Percentiles rank a stretch among this genome's conserved stretches.
Conservation (phyloP, 2,329 filamentous ascomycete species). For the Colletotrichum tanaceti region DNA sequence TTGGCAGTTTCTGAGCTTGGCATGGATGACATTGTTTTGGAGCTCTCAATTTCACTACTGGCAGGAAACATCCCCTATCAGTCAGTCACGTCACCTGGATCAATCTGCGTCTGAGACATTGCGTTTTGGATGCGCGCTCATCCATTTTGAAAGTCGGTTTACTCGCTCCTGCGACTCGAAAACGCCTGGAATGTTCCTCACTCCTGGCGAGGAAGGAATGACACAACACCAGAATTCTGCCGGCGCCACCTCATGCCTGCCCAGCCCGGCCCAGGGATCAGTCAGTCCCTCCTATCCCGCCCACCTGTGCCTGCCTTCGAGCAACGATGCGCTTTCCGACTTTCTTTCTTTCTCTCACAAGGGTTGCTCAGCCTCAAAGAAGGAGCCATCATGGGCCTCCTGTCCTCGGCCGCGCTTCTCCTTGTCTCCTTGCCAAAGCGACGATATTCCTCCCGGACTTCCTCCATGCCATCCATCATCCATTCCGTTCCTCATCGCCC, state of each 20-base stretch:
- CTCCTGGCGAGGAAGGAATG: constrained; percentile 28
- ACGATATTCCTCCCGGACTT: constrained; percentile 12
- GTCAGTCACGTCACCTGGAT: not conserved
- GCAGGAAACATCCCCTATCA: not conserved
- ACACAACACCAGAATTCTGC: constrained; percentile 26
- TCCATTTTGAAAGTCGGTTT: constrained; percentile 8
- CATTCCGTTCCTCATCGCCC: not conserved
- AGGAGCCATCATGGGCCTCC: constrained; percentile 31
- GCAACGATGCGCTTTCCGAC: constrained; percentile 11
- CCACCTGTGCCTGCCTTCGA: not conserved
- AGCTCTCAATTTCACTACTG: not conserved
- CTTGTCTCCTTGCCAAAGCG: constrained; percentile 1
- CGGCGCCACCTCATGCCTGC: constrained; percentile 33
- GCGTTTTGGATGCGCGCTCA: not conserved
- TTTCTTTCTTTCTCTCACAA: constrained; percentile 4
- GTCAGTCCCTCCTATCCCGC: constrained; percentile 11
- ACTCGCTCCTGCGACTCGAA: constrained; percentile 11
- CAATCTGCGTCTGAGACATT: not conserved
- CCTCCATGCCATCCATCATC: not conserved
- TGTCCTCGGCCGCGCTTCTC: not conserved
- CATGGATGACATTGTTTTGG: not conserved
- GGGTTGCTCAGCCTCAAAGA: constrained; percentile 19
- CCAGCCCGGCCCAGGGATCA: constrained; percentile 10
- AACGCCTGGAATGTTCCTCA: constrained; percentile 26
- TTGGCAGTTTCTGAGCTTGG: not conserved